Evolutionary conservation across 805 yeast genomes (phyloP), one percentile per base, ranked within the genome.

Genomic region (Candida taoyuanica): DNA sequence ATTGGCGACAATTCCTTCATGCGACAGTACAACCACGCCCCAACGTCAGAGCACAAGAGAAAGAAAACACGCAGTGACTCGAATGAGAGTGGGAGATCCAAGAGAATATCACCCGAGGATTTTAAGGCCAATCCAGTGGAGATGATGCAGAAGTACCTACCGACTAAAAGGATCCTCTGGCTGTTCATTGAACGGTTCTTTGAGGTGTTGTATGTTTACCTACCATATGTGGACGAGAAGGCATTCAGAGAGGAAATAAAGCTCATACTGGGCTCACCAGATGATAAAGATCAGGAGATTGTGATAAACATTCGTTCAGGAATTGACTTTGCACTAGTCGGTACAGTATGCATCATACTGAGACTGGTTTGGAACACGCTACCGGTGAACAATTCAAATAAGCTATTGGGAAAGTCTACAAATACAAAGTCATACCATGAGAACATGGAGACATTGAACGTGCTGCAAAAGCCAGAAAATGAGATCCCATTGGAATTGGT

Each of bases 201-300:
- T 53, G 67, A 66, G 9, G 65, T 69, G 24, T 59, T 81, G 5
- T 83, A 83, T 53, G 72, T 84, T 12, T 78, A 73, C 40, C 65
- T 81, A 49, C 89, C 93, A 3, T 77, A 73, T 44, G 59, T 81
- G 24, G 87, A 81, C 56, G 86, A 81, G 53, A 61, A 49, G 36
- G 63, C 64, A 8, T 74, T 76, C 53, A 67, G 67, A 37, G 47
- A 47, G 15, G 69, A 70, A 34, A 55, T 77, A 14, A 47, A 60
- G 1, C 52, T 65, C 17, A 68, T 78, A 6, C 58, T 78, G 23
- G 82, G 78, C 12, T 36, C 56, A 1, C 46, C 50, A 15, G 61
- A 58, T 18, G 66, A 65, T 34, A 42, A 49, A 30, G 50, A 49
- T 5, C 52, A 59, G 32, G 18, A 37, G 15, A 45, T 68, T 9